phyloP scores from a whole-genome alignment of 2,329 filamentous ascomycete genomes.

The Ascochyta lentis region DNA sequence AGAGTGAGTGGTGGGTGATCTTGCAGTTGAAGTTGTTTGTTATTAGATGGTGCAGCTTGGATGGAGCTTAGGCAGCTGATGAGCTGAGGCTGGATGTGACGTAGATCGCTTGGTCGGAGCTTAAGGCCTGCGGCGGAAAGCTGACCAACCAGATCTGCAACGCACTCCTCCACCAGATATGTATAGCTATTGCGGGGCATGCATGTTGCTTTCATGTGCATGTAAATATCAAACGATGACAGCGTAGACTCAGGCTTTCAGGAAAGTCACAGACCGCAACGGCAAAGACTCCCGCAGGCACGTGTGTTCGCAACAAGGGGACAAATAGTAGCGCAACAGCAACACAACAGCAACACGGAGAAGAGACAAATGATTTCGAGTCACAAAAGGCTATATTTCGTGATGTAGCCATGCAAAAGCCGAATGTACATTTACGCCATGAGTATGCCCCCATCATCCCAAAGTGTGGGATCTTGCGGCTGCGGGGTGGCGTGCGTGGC shows the following conservation, averaged over 20 bases:
- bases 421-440: slow-evolving; percentile 50
- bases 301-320: no score
- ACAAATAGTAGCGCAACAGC: neutral
- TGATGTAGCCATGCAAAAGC: slow-evolving; percentile 45
- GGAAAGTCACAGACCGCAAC: neutral
- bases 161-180: slow-evolving; percentile 2
- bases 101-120: slow-evolving; percentile 31
- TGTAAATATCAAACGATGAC: neutral
- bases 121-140: slow-evolving; percentile 13
- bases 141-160: slow-evolving; percentile 17
- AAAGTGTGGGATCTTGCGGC: slow-evolving; percentile 43
- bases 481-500: slow-evolving; percentile 38
- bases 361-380: slow-evolving; percentile 15
- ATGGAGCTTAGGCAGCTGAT: slow-evolving; percentile 25
- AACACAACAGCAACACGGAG: neutral
- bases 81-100: slow-evolving; percentile 36
- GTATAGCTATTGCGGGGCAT: slow-evolving; percentile 9
- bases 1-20: neutral
- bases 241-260: neutral
- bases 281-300: neutral
- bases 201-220: neutral
- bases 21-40: slow-evolving; percentile 14
- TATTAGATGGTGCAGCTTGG: slow-evolving; percentile 20
- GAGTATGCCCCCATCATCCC: slow-evolving; percentile 50
- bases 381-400: slow-evolving; percentile 39